These are phyloP conservation scores for Naegleria lovaniensis DNA, from an alignment of 208 protist species.

Conservation along the genomic window DNA sequence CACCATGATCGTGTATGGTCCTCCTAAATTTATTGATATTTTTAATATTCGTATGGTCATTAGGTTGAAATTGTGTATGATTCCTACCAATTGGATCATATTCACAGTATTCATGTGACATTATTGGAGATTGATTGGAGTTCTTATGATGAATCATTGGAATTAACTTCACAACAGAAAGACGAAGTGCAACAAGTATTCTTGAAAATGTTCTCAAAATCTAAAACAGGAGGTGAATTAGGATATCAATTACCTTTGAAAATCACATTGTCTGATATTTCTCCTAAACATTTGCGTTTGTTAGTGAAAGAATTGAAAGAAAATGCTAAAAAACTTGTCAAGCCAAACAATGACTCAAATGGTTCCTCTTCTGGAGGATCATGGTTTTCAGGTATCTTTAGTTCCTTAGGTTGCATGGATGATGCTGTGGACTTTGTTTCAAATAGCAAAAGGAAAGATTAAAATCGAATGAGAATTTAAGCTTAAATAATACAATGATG, in stretches of 20 bases:
- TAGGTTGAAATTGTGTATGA: not conserved
- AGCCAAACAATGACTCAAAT: not conserved
- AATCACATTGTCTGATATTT: not conserved
- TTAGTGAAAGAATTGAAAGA: not conserved
- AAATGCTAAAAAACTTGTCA: not conserved
- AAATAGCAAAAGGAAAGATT: not conserved
- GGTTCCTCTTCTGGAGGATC: not conserved
- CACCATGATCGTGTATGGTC: too few relatives aligned
- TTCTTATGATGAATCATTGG: not conserved
- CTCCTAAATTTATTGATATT: too few relatives aligned
- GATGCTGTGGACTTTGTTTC: not conserved
- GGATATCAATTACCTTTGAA: not conserved
- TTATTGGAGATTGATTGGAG: not conserved
- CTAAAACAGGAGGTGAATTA: not conserved
- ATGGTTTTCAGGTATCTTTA: not conserved
- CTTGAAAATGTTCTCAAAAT: not conserved
- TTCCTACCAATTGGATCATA: not conserved
- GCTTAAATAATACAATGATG: too few relatives aligned
- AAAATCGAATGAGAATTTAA: too few relatives aligned
- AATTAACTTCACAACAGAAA: not conserved
- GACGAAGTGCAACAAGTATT: not conserved
- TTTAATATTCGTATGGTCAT: too few relatives aligned
- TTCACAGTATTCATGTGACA: not conserved
- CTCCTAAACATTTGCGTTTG: not conserved
- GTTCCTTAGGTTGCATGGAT: not conserved